A percentile compares a stretch with the other conserved stretches of the same genome.
Evolutionary conservation across 2,329 filamentous ascomycete genomes (phyloP).

Genomic region (Phialemonium atrogriseum): DNA sequence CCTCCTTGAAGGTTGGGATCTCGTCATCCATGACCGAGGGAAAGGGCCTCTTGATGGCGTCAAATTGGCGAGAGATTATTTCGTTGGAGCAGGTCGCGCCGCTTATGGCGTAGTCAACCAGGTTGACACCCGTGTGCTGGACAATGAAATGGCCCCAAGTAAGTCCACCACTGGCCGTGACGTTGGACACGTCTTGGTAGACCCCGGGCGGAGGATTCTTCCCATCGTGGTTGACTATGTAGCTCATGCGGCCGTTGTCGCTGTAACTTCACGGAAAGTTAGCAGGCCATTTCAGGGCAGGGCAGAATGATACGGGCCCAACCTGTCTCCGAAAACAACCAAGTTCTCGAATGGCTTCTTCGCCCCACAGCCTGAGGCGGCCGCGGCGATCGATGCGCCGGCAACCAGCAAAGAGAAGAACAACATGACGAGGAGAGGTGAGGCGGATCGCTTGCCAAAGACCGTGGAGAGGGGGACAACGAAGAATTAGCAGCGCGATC

Average conservation of each 20-base stretch:
- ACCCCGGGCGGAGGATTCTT: slow-evolving; percentile 53
- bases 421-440: slow-evolving; percentile 11
- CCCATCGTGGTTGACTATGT: slow-evolving; percentile 52
- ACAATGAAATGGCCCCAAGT: slow-evolving; percentile 62
- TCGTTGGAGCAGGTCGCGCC: slow-evolving; percentile 67
- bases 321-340: slow-evolving; percentile 66
- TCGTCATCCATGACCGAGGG: slow-evolving; percentile 57
- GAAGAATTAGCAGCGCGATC: too few relatives aligned
- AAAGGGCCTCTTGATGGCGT: slow-evolving; percentile 43
- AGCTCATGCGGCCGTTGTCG: slow-evolving; percentile 59
- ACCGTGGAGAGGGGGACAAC: too few relatives aligned
- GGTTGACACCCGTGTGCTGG: slow-evolving; percentile 45
- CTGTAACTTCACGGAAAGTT: too few relatives aligned
- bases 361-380: slow-evolving; percentile 3
- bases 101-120: slow-evolving; percentile 63
- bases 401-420: slow-evolving; percentile 11
- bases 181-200: slow-evolving; percentile 34
- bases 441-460: too few relatives aligned
- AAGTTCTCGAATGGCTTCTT: slow-evolving; percentile 48
- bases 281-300: too few relatives aligned
- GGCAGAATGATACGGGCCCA: too few relatives aligned
- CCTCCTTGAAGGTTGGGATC: slow-evolving; percentile 46
- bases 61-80: slow-evolving; percentile 48
- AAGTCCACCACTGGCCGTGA: slow-evolving; percentile 56
- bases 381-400: slow-evolving; percentile 11